phyloP scores from a whole-genome alignment of 805 yeast species.

The Ogataea henricii region DNA sequence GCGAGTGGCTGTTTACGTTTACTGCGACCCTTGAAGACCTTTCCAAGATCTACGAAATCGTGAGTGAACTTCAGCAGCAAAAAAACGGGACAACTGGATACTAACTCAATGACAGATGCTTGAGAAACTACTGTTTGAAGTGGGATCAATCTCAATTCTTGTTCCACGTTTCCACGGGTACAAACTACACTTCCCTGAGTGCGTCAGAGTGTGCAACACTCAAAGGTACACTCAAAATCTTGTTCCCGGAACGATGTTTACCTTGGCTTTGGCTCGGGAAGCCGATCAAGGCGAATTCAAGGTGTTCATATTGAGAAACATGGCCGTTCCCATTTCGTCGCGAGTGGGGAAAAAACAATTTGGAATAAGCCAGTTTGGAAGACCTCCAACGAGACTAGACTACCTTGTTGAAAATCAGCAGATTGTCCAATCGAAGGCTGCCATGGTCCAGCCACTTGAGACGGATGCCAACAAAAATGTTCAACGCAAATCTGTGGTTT shows the following conservation, averaged over 20 bases:
- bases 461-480: not conserved
- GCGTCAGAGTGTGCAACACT: not conserved
- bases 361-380: not conserved
- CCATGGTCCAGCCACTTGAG: not conserved
- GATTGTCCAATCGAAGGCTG: not conserved
- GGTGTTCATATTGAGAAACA: not conserved
- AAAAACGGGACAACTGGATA: not conserved
- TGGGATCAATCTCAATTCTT: slow-evolving; percentile 4
- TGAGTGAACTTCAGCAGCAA: not conserved
- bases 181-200: slow-evolving; percentile 4
- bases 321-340: not conserved
- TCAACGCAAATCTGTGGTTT: not conserved
- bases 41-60: not conserved
- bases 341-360: not conserved
- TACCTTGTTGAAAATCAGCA: slow-evolving; percentile 10
- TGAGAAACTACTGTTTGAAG: not conserved
- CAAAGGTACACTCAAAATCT: not conserved
- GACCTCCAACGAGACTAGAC: slow-evolving; percentile 9
- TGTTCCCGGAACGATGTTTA: slow-evolving; percentile 1
- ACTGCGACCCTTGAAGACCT: not conserved
- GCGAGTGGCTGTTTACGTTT: slow-evolving; percentile 11
- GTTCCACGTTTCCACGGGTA: slow-evolving; percentile 8
- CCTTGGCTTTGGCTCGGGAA: not conserved
- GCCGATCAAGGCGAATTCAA: not conserved
- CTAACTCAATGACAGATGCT: not conserved